A percentile compares a stretch with the other conserved stretches of the same genome.
Evolutionary conservation across 176 grass and related monocot species (phyloP).

Genomic region (Cenchrus americanus): DNA sequence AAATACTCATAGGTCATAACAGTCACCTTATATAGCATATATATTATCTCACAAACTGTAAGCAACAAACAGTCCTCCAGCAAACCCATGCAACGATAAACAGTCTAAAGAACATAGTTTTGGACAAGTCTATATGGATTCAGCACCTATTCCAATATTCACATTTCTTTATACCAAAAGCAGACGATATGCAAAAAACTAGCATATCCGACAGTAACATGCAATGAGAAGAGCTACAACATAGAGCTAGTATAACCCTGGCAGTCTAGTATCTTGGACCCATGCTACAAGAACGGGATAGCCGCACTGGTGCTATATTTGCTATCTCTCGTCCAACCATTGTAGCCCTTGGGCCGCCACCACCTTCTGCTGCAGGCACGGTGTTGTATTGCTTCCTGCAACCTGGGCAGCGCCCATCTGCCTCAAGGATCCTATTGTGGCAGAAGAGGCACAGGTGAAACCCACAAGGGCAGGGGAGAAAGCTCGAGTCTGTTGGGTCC

Average conservation of each 20-base stretch:
- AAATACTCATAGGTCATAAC: conserved; percentile 13
- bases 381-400: conserved; percentile 89
- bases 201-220: conserved; percentile 46
- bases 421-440: conserved; percentile 89
- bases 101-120: conserved; percentile 33
- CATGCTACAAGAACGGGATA: conserved; percentile 87
- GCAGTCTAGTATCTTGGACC: conserved; percentile 75
- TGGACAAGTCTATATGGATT: conserved; percentile 54
- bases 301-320: conserved; percentile 36
- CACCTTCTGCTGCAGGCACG: conserved; percentile 36
- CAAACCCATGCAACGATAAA: conserved; percentile 54
- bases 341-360: background rate
- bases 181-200: conserved; percentile 36
- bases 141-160: conserved; percentile 72
- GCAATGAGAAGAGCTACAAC: conserved; percentile 40
- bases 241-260: conserved; percentile 40
- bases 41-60: conserved; percentile 55
- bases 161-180: conserved; percentile 72
- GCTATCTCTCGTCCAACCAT: conserved; percentile 43
- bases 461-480: conserved; percentile 84
- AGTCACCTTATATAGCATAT: conserved; percentile 53
- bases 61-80: conserved; percentile 52
- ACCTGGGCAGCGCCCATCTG: conserved; percentile 85
- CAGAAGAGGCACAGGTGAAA: conserved; percentile 96
- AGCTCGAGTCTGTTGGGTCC: conserved; percentile 84